Conservation (phyloP, 352 stramenopile genomes). For the Pythium biforme region DNA sequence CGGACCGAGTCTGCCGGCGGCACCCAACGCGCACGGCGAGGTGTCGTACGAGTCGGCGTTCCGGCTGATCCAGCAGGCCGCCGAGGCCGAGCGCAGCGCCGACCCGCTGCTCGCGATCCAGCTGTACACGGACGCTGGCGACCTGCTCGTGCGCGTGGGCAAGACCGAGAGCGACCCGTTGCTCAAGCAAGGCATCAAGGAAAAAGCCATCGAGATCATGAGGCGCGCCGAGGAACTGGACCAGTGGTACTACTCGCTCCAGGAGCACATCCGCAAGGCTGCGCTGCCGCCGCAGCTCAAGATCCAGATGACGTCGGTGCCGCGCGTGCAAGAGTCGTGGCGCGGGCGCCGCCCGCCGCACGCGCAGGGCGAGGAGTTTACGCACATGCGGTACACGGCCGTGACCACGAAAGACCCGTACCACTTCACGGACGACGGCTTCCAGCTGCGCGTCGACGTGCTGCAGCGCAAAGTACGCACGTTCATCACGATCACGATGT, state of each 20-base stretch:
- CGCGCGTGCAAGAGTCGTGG: slow-evolving; percentile 43
- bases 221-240: slow-evolving; percentile 47
- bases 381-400: slow-evolving; percentile 46
- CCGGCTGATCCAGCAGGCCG: slow-evolving; percentile 46
- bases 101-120: slow-evolving; percentile 40
- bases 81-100: slow-evolving; percentile 35
- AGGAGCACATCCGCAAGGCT: slow-evolving; percentile 37
- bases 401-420: slow-evolving; percentile 47
- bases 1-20: slow-evolving; percentile 1
- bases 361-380: slow-evolving; percentile 36
- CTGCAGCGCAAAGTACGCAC: slow-evolving; percentile 37
- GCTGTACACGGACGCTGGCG: slow-evolving; percentile 41
- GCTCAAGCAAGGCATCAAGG: slow-evolving; percentile 39
- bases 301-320: slow-evolving; percentile 44
- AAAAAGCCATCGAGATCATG: slow-evolving; percentile 47
- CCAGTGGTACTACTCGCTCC: slow-evolving; percentile 42
- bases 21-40: slow-evolving; percentile 15
- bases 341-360: slow-evolving; percentile 29
- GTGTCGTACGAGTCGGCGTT: slow-evolving; percentile 48
- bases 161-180: slow-evolving; percentile 36
- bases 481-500: slow-evolving; percentile 55
- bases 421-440: slow-evolving; percentile 42
- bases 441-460: slow-evolving; percentile 37
- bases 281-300: slow-evolving; percentile 34
- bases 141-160: slow-evolving; percentile 33